Evolutionary conservation across 2,329 filamentous ascomycete genomes (phyloP).

Genomic region (Phyllosticta citrichinensis): DNA sequence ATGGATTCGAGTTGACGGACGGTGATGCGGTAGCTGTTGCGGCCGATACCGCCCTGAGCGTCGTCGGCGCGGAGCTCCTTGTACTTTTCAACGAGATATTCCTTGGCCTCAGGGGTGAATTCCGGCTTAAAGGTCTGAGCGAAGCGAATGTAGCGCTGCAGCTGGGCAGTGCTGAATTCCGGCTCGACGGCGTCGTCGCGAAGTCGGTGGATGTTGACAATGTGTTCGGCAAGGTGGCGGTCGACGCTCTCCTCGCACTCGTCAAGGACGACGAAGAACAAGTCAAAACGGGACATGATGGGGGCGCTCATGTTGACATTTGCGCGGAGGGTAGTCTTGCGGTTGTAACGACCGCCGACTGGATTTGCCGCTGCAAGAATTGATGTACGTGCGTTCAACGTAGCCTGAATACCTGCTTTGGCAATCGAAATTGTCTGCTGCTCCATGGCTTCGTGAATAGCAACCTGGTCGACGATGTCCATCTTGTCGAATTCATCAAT

Average conservation of each 20-base stretch:
- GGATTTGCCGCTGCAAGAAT: slow-evolving; percentile 96
- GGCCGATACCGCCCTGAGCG: slow-evolving; percentile 82
- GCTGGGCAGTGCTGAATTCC: slow-evolving; percentile 89
- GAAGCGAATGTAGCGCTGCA: slow-evolving; percentile 96
- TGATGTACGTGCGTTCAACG: slow-evolving; percentile 86
- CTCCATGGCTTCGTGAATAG: slow-evolving; percentile 99
- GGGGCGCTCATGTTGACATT: slow-evolving; percentile 99
- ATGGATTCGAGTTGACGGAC: slow-evolving; percentile 92
- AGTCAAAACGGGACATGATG: slow-evolving; percentile 98
- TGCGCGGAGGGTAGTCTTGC: slow-evolving; percentile 81
- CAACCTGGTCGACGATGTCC: slow-evolving; percentile 94
- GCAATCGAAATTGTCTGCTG: slow-evolving; percentile 99
- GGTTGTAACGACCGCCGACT: slow-evolving; percentile 91
- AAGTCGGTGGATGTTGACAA: slow-evolving; percentile 85
- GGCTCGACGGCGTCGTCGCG: slow-evolving; percentile 86
- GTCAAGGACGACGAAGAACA: slow-evolving; percentile 96
- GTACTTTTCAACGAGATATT: slow-evolving; percentile 80
- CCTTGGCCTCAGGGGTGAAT: slow-evolving; percentile 80
- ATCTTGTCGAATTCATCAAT: slow-evolving; percentile 99
- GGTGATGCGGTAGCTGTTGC: slow-evolving; percentile 95
- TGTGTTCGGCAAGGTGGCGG: slow-evolving; percentile 84
- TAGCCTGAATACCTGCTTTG: slow-evolving; percentile 96
- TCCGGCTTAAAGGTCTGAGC: slow-evolving; percentile 88
- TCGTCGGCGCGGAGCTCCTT: slow-evolving; percentile 92
- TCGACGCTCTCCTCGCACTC: slow-evolving; percentile 92